Evolutionary conservation across 176 grass and related monocot species (phyloP), one percentile per base, ranked within the genome.

Genomic region (Eleusine coracana): DNA sequence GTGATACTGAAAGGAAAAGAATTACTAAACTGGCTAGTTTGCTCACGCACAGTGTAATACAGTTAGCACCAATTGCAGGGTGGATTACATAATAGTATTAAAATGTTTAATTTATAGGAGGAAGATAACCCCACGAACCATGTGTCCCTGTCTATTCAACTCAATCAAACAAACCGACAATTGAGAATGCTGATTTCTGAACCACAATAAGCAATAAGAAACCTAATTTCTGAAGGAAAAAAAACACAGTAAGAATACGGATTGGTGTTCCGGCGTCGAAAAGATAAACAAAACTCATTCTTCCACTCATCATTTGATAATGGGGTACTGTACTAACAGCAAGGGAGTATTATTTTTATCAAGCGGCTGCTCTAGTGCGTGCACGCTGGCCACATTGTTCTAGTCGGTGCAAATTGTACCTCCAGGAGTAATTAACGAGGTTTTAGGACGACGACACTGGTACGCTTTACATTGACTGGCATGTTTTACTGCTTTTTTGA

Each of bases 291-390:
- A 54, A 49, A 34, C 46, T 5, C 67, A 52, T 88, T 23, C 55
- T 64, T 72, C 37, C 41, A 74, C 75, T 61, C 42, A 62, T 83
- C 45, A 75, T 79, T 79, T 65, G 44, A 79, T 71, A 49, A 40
- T 69, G 27, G 20, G 64, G 80, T 78, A 64, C 56, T 36, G 77
- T 80, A 42, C 60, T 31, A 52, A 52, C 50, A 68, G 14, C 11
- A 21, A 21, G 25, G 64, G 11, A 50, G 31, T 20, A 68, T 56
- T 80, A 28, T 80, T 40, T 68, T 80, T 7, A 58, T 28, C 28
- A 41, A 52, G 20, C 3, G 4, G 34, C 34, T 27, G 78, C 18
- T 28, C 65, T 5, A 56, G 66, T 80, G 78, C 66, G 65, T 80
- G 78, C 78, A 69, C 78, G 78, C 21, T 80, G 78, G 78, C 65